Evolutionary conservation across 2,329 filamentous ascomycete genomes (phyloP).

Genomic region (Rosellinia necatrix): DNA sequence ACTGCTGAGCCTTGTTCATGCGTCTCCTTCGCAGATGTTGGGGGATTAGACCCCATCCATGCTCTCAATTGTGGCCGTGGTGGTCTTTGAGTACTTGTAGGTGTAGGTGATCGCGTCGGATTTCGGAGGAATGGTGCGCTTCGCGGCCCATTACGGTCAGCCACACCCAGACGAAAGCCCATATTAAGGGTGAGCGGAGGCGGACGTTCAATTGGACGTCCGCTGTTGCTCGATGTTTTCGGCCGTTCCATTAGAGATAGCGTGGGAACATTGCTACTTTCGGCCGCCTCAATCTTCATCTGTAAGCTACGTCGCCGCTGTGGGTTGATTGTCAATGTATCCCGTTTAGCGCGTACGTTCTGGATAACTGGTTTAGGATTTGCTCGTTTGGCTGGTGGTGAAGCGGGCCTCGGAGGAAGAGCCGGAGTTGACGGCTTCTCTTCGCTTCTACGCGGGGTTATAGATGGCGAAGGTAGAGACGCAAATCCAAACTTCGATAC

Average conservation of each 20-base stretch:
- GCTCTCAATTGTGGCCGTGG: conserved; percentile 3
- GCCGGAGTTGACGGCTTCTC: conserved; percentile 39
- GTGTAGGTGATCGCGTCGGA: conserved; percentile 16
- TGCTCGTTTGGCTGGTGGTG: conserved; percentile 3
- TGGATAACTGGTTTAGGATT: conserved; percentile 48
- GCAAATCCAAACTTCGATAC: conserved; percentile 35
- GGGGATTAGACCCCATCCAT: neutral
- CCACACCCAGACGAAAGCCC: conserved; percentile 4
- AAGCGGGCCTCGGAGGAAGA: conserved; percentile 15
- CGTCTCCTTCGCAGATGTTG: neutral
- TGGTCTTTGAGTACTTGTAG: conserved; percentile 14
- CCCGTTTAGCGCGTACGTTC: conserved; percentile 54
- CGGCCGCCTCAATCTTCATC: conserved; percentile 49
- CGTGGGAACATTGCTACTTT: conserved; percentile 1
- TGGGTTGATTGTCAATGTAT: conserved; percentile 53
- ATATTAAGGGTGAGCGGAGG: conserved; percentile 25
- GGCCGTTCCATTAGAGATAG: conserved; percentile 22
- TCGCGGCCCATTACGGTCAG: conserved; percentile 17
- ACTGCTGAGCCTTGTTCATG: neutral
- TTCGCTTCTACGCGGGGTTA: conserved; percentile 48
- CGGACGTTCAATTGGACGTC: conserved; percentile 21
- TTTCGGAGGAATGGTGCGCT: conserved; percentile 25
- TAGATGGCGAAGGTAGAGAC: conserved; percentile 50
- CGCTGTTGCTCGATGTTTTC: conserved; percentile 32
- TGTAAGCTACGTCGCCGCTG: conserved; percentile 54